Evolutionary conservation across 345 rosid species (phyloP).

Genomic region (Bruguiera gymnorhiza): DNA sequence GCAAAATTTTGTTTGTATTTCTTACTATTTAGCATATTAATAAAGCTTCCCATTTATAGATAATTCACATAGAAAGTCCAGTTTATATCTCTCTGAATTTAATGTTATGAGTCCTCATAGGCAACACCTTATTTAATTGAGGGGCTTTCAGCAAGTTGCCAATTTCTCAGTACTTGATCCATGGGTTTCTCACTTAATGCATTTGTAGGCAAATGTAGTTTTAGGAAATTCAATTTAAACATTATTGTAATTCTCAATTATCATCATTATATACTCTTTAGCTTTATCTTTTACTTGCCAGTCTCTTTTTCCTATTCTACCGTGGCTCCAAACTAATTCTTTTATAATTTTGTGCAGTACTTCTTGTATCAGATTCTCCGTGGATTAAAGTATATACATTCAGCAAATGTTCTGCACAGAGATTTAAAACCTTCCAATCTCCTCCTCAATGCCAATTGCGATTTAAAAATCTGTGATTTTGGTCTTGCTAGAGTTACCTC

Average conservation of each 20-base stretch:
- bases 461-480: slow-evolving; percentile 87
- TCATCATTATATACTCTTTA: background rate
- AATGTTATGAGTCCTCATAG: too few species aligned
- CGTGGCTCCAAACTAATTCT: slow-evolving; percentile 3
- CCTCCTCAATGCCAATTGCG: slow-evolving; percentile 67
- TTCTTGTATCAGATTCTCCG: slow-evolving; percentile 95
- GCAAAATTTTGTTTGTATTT: too few species aligned
- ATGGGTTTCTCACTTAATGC: too few species aligned
- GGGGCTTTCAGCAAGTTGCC: too few species aligned
- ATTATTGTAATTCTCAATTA: background rate
- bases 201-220: background rate
- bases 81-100: too few species aligned
- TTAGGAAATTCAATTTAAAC: slow-evolving; percentile 3
- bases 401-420: slow-evolving; percentile 90
- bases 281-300: background rate
- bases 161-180: too few species aligned
- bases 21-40: too few species aligned
- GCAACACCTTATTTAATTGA: too few species aligned
- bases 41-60: too few species aligned
- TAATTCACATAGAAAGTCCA: too few species aligned
- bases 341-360: slow-evolving; percentile 52
- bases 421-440: slow-evolving; percentile 95
- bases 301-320: background rate
- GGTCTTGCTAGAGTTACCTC: slow-evolving; percentile 86
- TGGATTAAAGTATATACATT: slow-evolving; percentile 87